Conservation (phyloP, 495 filamentous ascomycete species). For the Penicillium soppii region DNA sequence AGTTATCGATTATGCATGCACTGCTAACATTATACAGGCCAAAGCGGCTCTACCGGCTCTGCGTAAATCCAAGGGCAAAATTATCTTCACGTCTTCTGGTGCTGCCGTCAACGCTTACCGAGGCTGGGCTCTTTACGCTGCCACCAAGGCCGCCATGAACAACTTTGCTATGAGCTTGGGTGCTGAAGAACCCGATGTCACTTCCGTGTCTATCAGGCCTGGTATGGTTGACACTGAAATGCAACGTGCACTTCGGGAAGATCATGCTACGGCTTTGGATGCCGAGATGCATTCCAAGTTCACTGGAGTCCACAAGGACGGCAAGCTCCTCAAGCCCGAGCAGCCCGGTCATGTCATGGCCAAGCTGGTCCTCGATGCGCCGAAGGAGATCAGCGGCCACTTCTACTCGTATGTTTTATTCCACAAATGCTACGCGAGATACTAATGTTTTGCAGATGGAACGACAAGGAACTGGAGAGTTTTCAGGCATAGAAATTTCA, state of each 20-base stretch:
- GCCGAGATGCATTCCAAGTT: slow-evolving; percentile 68
- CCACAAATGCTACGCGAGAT: slow-evolving; percentile 5
- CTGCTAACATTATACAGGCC: slow-evolving; percentile 47
- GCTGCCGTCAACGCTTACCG: slow-evolving; percentile 66
- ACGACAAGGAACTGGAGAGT: slow-evolving; percentile 58
- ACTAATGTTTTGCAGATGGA: slow-evolving; percentile 64
- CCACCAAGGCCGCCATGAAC: slow-evolving; percentile 87
- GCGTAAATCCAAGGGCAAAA: slow-evolving; percentile 63
- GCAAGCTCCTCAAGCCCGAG: slow-evolving; percentile 74
- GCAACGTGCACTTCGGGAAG: slow-evolving; percentile 78
- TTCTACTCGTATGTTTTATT: slow-evolving; percentile 62
- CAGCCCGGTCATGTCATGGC: slow-evolving; percentile 87
- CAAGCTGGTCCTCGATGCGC: slow-evolving; percentile 63
- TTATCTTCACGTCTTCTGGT: slow-evolving; percentile 76
- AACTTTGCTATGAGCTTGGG: slow-evolving; percentile 72
- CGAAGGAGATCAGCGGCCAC: slow-evolving; percentile 67
- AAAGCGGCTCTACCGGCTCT: slow-evolving; percentile 73
- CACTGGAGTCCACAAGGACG: slow-evolving; percentile 59
- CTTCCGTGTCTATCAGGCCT: slow-evolving; percentile 68
- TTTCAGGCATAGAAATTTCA: slow-evolving; percentile 53
- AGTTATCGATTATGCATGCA: background rate
- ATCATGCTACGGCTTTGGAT: slow-evolving; percentile 64
- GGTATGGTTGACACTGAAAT: slow-evolving; percentile 92
- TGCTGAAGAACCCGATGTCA: slow-evolving; percentile 77
- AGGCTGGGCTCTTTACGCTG: slow-evolving; percentile 79